Evolutionary conservation across 208 protist genomes (phyloP).

Genomic region (Vickermania ingenoplastis): DNA sequence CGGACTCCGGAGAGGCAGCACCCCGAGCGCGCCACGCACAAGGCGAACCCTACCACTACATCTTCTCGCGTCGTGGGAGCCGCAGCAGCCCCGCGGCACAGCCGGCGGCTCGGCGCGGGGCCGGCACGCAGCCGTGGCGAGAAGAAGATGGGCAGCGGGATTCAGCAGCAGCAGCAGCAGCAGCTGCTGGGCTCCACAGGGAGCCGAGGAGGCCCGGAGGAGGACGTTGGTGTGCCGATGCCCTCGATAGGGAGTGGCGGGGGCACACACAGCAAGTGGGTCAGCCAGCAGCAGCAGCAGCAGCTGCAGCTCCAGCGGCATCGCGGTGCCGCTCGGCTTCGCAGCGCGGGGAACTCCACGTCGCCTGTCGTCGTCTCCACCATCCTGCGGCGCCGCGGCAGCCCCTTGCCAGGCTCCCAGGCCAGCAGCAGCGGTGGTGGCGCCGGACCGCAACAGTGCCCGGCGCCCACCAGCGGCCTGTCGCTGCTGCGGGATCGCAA

Average conservation of each 20-base stretch:
- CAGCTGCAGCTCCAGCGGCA: not conserved
- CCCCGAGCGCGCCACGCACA: no score
- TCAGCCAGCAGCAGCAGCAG: not conserved
- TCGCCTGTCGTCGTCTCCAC: no score
- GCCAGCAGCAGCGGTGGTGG: not conserved
- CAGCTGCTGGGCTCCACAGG: no score
- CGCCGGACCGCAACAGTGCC: not conserved
- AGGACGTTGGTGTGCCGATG: no score
- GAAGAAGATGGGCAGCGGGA: not conserved
- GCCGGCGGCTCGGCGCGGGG: not conserved
- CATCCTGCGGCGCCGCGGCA: no score
- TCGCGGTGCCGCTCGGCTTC: not conserved
- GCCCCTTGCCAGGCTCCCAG: no score
- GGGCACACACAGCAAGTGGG: not conserved
- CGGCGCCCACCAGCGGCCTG: constrained; percentile 13
- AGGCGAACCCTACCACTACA: no score
- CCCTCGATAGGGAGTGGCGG: not conserved
- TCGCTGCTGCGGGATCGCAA: constrained; percentile 51
- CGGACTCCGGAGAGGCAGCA: no score
- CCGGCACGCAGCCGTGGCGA: not conserved
- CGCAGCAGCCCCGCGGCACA: not conserved
- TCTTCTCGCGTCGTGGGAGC: no score
- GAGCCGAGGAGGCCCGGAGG: not conserved
- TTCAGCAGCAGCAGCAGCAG: no score
- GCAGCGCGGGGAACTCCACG: no score